Evolutionary conservation across 2,329 filamentous ascomycete species (phyloP).

Genomic region (Lasiodiplodia citricola): DNA sequence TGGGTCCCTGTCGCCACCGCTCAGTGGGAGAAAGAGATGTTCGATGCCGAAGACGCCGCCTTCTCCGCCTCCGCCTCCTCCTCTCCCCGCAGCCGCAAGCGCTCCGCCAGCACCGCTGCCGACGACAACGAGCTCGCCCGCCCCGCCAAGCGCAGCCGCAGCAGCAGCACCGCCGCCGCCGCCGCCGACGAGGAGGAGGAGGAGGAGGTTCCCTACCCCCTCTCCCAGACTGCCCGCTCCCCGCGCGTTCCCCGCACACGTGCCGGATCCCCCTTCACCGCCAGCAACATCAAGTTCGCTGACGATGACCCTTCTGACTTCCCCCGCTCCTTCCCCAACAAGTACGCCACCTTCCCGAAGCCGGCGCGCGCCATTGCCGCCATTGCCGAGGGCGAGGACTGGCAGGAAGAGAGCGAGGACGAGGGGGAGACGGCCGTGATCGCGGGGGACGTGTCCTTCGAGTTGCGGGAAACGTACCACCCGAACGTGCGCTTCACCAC

Average conservation of each 20-base stretch:
- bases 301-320: no score
- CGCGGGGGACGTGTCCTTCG: not conserved
- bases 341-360: not conserved
- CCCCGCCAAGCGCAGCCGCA: not conserved
- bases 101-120: not conserved
- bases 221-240: not conserved
- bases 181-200: not conserved
- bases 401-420: not conserved
- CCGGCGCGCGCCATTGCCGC: conserved; percentile 4
- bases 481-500: not conserved
- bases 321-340: not conserved
- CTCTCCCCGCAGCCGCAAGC: not conserved
- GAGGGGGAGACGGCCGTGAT: not conserved
- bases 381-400: not conserved
- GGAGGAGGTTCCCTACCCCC: not conserved
- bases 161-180: not conserved
- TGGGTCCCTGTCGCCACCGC: conserved; percentile 6
- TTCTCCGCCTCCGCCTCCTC: not conserved
- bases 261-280: not conserved
- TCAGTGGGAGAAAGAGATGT: conserved; percentile 8
- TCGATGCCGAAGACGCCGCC: not conserved
- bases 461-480: not conserved
- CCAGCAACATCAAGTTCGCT: not conserved
- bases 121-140: not conserved
- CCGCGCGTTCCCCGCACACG: not conserved